Conservation (phyloP, 176 grass and related monocot species). For the Eleusine coracana region DNA sequence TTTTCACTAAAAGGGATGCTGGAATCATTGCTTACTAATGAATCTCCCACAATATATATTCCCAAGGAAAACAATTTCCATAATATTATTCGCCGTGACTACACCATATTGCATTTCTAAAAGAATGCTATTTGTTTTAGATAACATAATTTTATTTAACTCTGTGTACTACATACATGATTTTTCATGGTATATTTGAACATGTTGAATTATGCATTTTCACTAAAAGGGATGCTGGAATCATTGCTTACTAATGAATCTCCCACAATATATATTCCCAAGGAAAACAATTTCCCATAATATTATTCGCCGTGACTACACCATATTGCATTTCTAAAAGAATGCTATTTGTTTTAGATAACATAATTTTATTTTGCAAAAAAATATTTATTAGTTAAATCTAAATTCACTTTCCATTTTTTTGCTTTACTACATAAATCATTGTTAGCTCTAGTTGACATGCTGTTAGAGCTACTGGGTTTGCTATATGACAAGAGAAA, state of each 20-base stretch:
- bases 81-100: neutral
- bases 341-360: slow-evolving; percentile 21
- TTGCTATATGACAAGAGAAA: slow-evolving; percentile 13
- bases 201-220: neutral
- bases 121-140: slow-evolving; percentile 18
- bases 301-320: neutral
- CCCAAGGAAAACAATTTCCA: too few species aligned
- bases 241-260: neutral
- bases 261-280: neutral
- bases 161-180: neutral
- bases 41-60: neutral
- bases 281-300: too few species aligned
- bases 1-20: neutral
- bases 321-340: neutral
- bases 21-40: neutral
- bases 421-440: neutral
- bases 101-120: neutral
- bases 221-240: neutral
- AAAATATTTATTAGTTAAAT: neutral
- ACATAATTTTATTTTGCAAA: slow-evolving; percentile 17
- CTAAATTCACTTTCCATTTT: slow-evolving; percentile 9
- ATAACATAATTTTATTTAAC: slow-evolving; percentile 15
- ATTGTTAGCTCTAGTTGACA: slow-evolving; percentile 20
- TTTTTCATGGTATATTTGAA: neutral
- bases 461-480: neutral